Base-by-base conservation (phyloP, 257 asterid genomes). In the Penstemon davidsonii region DNA sequence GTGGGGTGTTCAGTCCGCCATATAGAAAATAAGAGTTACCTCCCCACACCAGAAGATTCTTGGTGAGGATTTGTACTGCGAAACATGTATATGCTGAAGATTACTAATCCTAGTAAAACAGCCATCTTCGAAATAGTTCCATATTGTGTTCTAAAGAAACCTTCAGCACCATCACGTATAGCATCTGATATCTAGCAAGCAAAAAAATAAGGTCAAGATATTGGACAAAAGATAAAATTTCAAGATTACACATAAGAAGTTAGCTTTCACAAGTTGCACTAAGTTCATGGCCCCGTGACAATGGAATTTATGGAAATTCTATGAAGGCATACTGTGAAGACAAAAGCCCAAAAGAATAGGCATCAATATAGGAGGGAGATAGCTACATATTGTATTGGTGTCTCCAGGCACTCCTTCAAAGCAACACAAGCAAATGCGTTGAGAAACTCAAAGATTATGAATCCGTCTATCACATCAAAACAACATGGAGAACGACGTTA, bases 131-230 rank as follows among this genome's bases (percentile, higher is more conserved):
- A 91, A 59, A 94, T 94, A 63, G 99, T 78, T 64, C 97, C 95
- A 53, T 94, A 94, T 80, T 94, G 99, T 51, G 97, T 91, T 83
- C 96, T 88, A 75, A 91, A 88, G 87, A 81, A 94, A 73, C 99
- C 99, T 82, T 94, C 97, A 64, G 99, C 97, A 65, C 99, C 99
- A 81, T 94, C 99, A 60, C 99, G 99, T 78, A 94, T 94, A 36
- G 97, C 99, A 71, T 94, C 99, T 78, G 99, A 91, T 81, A 94
- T 94, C 99, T 94, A 79, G 81, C 68, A 79, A 59, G 78, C 67
- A 73, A 42, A 60, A 76, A 65, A 71, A 67, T 64, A 75, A 71
- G 76, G 70, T 83, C 74, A 87, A 55, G 61, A 67, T 40, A 53
- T 60, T 13, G 68, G 68, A 66, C 46, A 12, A 78, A 65, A 66